These are phyloP conservation scores for Gillenia trifoliata DNA, from an alignment of 306 rosid species.

Conservation along the genomic window DNA sequence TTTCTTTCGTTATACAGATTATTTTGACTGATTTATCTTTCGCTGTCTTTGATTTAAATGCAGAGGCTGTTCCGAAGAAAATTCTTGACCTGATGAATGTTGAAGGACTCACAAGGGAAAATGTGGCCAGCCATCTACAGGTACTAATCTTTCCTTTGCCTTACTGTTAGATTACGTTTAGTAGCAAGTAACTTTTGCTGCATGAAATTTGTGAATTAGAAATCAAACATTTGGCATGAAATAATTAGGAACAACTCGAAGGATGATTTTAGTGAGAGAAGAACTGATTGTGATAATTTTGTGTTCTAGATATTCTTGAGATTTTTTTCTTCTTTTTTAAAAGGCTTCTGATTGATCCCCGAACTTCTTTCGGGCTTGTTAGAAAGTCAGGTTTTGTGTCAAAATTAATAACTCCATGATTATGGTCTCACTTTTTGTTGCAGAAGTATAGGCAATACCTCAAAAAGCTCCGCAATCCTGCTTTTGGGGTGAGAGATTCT, in stretches of 20 bases:
- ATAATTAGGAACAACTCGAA: background rate
- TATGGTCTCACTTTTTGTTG: conserved; percentile 16
- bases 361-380: background rate
- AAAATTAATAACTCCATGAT: background rate
- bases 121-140: conserved; percentile 94
- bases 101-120: conserved; percentile 85
- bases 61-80: conserved; percentile 87
- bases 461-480: conserved; percentile 32
- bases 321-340: too few relatives aligned
- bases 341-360: too few relatives aligned
- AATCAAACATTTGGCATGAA: background rate
- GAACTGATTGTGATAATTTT: background rate
- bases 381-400: background rate
- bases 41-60: conserved; percentile 13
- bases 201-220: background rate
- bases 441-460: conserved; percentile 73
- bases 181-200: background rate
- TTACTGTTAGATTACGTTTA: background rate
- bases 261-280: background rate
- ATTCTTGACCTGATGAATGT: conserved; percentile 82
- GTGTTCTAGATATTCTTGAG: too few relatives aligned
- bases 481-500: conserved; percentile 38
- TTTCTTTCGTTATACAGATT: background rate
- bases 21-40: conserved; percentile 13
- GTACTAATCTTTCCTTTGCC: conserved; percentile 31